Evolutionary conservation across 805 yeast genomes (phyloP), one percentile per base, ranked within the genome.

Genomic region (Saccharomyces jurei): DNA sequence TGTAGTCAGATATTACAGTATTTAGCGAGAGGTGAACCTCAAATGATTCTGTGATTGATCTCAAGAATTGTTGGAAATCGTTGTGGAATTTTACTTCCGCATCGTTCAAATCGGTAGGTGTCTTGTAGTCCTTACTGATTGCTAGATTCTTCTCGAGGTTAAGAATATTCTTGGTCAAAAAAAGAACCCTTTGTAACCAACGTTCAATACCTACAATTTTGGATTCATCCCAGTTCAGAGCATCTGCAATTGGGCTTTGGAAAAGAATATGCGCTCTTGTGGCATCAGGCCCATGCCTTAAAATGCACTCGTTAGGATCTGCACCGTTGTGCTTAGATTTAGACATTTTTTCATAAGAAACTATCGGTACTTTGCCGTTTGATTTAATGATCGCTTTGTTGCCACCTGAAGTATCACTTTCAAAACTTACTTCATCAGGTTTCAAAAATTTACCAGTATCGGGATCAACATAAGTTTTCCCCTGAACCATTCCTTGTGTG

Each of bases 401-500:
- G 2, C 67, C 68, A 0, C 59, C 61, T 17, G 44, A 8, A 0
- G 77, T 69, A 51, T 74, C 72, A 6, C 52, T 27, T 0, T 73
- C 54, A 2, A 68, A 46, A 44, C 79, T 84, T 11, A 88, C 67
- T 61, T 94, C 97, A 1, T 84, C 83, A 0, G 95, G 92, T 61
- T 82, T 88, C 59, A 94, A 73, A 67, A 86, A 92, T 54, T 83
- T 72, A 0, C 92, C 94, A 30, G 79, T 84, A 0, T 68, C 70
- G 2, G 96, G 94, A 59, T 91, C 85, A 6, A 76, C 74, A 61
- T 68, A 87, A 0, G 99, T 94, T 64, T 81, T 83, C 2, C 97
- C 98, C 57, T 92, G 97, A 3, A 94, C 99, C 99, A 94, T 94
- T 17, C 99, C 99, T 69, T 92, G 98, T 1, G 97, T 91, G 1